Conservation (phyloP, 177 flowering plant genomes). For the Vitis hybrid region DNA sequence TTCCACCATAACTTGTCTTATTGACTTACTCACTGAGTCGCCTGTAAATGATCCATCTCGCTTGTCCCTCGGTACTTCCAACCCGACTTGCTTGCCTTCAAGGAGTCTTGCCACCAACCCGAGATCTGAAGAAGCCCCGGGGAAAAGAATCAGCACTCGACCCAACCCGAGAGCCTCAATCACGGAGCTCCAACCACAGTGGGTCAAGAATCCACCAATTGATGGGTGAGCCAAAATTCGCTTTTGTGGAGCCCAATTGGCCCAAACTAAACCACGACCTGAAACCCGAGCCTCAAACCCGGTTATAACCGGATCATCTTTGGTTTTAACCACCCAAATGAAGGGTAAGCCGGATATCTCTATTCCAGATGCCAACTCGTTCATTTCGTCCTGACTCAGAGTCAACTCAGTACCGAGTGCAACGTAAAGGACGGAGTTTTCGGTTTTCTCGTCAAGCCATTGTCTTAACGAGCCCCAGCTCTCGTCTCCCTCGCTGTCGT, state of each 20-base stretch:
- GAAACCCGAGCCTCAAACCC: slow-evolving; percentile 22
- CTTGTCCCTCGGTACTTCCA: slow-evolving; percentile 21
- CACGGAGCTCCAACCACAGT: slow-evolving; percentile 31
- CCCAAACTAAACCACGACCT: slow-evolving; percentile 20
- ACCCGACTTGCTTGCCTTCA: slow-evolving; percentile 18
- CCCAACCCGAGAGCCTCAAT: slow-evolving; percentile 23
- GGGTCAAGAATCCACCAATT: slow-evolving; percentile 25
- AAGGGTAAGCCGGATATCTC: slow-evolving; percentile 25
- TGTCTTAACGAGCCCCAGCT: slow-evolving; percentile 1
- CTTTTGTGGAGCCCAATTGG: slow-evolving; percentile 33
- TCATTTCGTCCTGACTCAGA: slow-evolving; percentile 18
- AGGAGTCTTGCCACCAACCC: slow-evolving; percentile 20
- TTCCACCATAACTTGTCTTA: slow-evolving; percentile 20
- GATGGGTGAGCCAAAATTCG: slow-evolving; percentile 26
- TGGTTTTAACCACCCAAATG: slow-evolving; percentile 25
- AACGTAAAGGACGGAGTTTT: slow-evolving; percentile 25
- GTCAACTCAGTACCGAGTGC: slow-evolving; percentile 36
- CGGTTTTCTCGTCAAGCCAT: slow-evolving; percentile 18
- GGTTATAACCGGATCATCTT: not conserved
- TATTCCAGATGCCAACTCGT: slow-evolving; percentile 37
- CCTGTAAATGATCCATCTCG: slow-evolving; percentile 27
- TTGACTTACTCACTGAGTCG: slow-evolving; percentile 14
- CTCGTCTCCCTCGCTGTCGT: not conserved
- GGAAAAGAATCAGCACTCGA: slow-evolving; percentile 21
- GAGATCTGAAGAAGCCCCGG: slow-evolving; percentile 18